Conservation (phyloP, 176 grass and related monocot genomes). For the Bothriochloa decipiens region DNA sequence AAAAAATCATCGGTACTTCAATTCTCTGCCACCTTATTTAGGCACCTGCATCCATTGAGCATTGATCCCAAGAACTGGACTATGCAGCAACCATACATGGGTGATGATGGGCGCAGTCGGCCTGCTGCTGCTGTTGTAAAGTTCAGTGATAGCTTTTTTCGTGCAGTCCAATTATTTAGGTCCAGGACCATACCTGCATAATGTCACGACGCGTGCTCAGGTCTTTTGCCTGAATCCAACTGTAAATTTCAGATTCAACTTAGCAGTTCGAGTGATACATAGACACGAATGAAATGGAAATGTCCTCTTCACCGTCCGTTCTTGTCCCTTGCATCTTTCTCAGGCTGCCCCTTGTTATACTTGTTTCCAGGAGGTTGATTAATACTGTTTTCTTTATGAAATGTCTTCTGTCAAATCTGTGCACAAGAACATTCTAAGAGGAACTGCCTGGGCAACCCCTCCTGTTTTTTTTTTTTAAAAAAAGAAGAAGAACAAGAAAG, state of each 20-base stretch:
- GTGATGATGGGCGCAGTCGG: slow-evolving; percentile 15
- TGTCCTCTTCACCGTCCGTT: background rate
- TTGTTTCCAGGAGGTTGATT: background rate
- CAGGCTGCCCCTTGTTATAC: background rate
- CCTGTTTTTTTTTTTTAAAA: too few species aligned
- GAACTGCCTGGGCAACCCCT: background rate
- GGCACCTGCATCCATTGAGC: background rate
- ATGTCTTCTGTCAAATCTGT: background rate
- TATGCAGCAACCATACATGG: slow-evolving; percentile 22
- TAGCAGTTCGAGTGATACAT: background rate
- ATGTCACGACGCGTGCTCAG: background rate
- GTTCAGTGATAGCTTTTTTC: background rate
- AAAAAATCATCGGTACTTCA: background rate
- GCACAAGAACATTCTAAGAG: background rate
- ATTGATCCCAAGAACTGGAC: slow-evolving; percentile 11
- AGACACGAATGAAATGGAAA: slow-evolving; percentile 22
- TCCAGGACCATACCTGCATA: background rate
- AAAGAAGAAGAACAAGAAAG: too few species aligned
- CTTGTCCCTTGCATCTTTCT: background rate
- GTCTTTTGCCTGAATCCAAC: slow-evolving; percentile 36
- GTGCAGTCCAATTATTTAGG: slow-evolving; percentile 14
- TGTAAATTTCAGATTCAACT: slow-evolving; percentile 53
- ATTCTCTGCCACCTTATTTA: slow-evolving; percentile 18
- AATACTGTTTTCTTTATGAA: background rate
- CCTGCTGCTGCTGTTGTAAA: slow-evolving; percentile 45